A percentile compares a stretch with the other conserved stretches of the same genome.
phyloP scores from a whole-genome alignment of 2,329 filamentous ascomycete species.

The Colletotrichum eleusines region DNA sequence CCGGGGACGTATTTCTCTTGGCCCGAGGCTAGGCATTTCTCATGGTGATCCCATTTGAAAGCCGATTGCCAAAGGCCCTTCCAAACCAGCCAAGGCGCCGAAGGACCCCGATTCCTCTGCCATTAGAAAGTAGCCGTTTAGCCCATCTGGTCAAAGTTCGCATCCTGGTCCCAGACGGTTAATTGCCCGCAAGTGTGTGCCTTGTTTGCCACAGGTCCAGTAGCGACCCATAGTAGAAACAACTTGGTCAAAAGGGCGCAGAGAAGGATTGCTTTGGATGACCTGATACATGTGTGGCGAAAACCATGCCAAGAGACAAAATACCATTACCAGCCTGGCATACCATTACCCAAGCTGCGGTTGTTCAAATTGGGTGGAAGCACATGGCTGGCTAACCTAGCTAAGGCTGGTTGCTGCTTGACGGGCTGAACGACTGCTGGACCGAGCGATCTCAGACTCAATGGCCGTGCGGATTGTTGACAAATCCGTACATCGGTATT shows the following conservation, averaged over 20 bases:
- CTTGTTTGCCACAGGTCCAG: not conserved
- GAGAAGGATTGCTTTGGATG: not conserved
- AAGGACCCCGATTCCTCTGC: not conserved
- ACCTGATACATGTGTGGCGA: not conserved
- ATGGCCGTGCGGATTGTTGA: constrained; percentile 6
- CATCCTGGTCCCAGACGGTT: not conserved
- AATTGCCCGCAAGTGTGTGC: not conserved
- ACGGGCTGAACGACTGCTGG: constrained; percentile 26
- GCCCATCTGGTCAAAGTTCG: not conserved
- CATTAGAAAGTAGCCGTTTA: not conserved
- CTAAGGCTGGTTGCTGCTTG: constrained; percentile 26
- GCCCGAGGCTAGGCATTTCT: constrained; percentile 19
- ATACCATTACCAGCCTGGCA: not conserved
- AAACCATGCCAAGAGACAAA: not conserved
- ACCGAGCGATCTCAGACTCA: constrained; percentile 12
- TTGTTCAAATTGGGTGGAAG: constrained; percentile 48
- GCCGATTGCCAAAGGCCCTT: not conserved
- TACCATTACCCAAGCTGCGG: not conserved
- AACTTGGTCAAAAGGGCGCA: not conserved
- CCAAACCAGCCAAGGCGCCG: constrained; percentile 23
- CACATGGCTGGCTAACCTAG: constrained; percentile 47
- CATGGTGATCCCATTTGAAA: not conserved
- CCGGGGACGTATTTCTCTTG: too few relatives aligned
- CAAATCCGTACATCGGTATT: not conserved
- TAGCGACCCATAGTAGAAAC: not conserved